phyloP scores from a whole-genome alignment of 352 stramenopile genomes.

The Phytophthora lateralis region DNA sequence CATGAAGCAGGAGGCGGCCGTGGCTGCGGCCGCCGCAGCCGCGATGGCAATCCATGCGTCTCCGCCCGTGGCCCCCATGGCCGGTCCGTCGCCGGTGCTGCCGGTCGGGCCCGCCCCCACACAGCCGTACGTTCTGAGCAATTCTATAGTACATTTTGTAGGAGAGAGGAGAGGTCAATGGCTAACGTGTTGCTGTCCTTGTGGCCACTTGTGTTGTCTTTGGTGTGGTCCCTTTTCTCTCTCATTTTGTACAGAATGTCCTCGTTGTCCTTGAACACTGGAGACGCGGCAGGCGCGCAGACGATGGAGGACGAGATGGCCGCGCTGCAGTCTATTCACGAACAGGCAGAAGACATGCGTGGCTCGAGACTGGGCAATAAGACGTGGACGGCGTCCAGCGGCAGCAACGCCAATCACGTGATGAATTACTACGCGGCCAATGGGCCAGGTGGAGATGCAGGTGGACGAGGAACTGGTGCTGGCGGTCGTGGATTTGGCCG shows the following conservation, averaged over 20 bases:
- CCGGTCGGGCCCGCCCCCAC: constrained; percentile 28
- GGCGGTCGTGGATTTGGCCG: constrained; percentile 54
- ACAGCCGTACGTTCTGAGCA: constrained; percentile 42
- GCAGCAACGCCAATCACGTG: constrained; percentile 81
- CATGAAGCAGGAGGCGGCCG: constrained; percentile 85
- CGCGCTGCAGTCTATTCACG: constrained; percentile 82
- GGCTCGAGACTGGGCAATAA: constrained; percentile 83
- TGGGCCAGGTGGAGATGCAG: constrained; percentile 38
- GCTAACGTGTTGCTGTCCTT: constrained; percentile 17
- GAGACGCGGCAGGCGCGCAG: constrained; percentile 52
- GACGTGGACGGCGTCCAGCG: constrained; percentile 76
- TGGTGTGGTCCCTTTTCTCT: constrained; percentile 9
- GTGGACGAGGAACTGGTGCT: constrained; percentile 43
- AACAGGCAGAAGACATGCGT: constrained; percentile 84
- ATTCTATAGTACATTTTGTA: constrained; percentile 15
- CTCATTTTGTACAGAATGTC: constrained; percentile 33
- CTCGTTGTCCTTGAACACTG: constrained; percentile 29
- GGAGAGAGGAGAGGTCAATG: constrained; percentile 6
- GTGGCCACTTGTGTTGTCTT: neutral
- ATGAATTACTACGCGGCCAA: constrained; percentile 75
- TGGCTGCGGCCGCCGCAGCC: constrained; percentile 54
- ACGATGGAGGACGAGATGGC: constrained; percentile 87
- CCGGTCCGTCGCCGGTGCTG: constrained; percentile 45
- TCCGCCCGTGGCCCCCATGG: constrained; percentile 47
- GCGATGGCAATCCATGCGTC: constrained; percentile 44